Base-by-base conservation (phyloP, 176 grass and related monocot species). In the Aegilops longissima region DNA sequence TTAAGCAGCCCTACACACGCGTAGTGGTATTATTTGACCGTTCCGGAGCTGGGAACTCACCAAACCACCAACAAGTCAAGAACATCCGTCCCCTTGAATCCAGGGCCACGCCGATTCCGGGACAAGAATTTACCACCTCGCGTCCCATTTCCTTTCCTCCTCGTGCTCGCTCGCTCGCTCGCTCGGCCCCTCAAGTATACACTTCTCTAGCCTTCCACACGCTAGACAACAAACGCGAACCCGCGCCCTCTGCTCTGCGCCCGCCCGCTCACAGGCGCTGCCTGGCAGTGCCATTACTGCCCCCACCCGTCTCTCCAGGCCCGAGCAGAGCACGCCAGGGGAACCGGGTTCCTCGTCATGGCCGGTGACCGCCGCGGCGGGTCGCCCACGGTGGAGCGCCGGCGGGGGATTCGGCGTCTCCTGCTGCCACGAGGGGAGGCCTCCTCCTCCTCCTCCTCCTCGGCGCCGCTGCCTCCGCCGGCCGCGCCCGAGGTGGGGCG, bases 331-430 rank as follows among this genome's bases (percentile, higher is more conserved):
- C 34, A 21, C 70, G 45, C 13, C 39, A 34, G 61, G 6, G 13
- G 20, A 27, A 2, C 12, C 70, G 38, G 70, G 2, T 14, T 34
- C 16, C 52, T 5, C 18, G 2, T 45, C 27, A 92, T 92, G 90
- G 54, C 86, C 11, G 18, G 82, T 39, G 85, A 87, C 85, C 45
- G 85, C 75, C 75, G 64, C 47, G 45, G 6, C 49, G 61, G 21
- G 20, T 85, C 86, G 72, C 90, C 86, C 33, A 5, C 70, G 86
- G 54, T 17, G 42, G 90, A 91, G 40, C 90, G 78, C 13, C 90
- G 83, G 82, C 82, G 86, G 54, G 90, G 90, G 56, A 85, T 92
- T 78, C 82, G 90, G 56, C 86, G 86, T 56, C 86, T 92, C 0
- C 86, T 92, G 1, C 78, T 88, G 40, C 52, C 82, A 2, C 82